Conservation (phyloP, 371 early-diverging fungal species). For the Phascolomyces articulosus region DNA sequence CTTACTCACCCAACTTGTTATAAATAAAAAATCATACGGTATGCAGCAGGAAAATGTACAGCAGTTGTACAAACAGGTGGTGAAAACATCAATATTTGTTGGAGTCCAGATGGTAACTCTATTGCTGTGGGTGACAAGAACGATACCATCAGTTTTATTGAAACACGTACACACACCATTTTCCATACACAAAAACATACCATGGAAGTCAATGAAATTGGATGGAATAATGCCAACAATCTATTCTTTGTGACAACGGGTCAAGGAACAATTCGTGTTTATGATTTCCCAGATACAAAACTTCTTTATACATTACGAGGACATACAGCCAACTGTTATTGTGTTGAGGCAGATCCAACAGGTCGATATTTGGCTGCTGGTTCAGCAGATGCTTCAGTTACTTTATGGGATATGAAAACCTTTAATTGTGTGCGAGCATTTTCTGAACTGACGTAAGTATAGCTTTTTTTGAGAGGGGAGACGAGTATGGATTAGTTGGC, state of each 20-base stretch:
- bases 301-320: slow-evolving; percentile 65
- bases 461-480: no score
- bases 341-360: slow-evolving; percentile 81
- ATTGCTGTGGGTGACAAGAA: slow-evolving; percentile 89
- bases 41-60: slow-evolving; percentile 63
- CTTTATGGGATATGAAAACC: slow-evolving; percentile 77
- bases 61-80: slow-evolving; percentile 72
- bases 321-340: slow-evolving; percentile 85
- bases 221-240: slow-evolving; percentile 80
- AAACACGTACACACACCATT: slow-evolving; percentile 65
- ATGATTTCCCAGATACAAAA: slow-evolving; percentile 66
- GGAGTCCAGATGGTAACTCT: slow-evolving; percentile 80
- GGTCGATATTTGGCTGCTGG: slow-evolving; percentile 81
- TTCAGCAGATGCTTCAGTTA: slow-evolving; percentile 75
- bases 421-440: slow-evolving; percentile 69
- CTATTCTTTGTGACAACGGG: slow-evolving; percentile 83
- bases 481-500: no score
- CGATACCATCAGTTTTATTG: slow-evolving; percentile 78
- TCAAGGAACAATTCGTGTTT: slow-evolving; percentile 71
- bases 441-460: slow-evolving; percentile 68
- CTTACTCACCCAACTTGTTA: no score
- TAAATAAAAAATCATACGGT: no score
- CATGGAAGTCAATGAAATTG: slow-evolving; percentile 76
- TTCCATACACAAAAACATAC: slow-evolving; percentile 57
- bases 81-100: slow-evolving; percentile 87